Base-by-base conservation (phyloP, 345 rosid genomes). In the Clarkia xantiana region DNA sequence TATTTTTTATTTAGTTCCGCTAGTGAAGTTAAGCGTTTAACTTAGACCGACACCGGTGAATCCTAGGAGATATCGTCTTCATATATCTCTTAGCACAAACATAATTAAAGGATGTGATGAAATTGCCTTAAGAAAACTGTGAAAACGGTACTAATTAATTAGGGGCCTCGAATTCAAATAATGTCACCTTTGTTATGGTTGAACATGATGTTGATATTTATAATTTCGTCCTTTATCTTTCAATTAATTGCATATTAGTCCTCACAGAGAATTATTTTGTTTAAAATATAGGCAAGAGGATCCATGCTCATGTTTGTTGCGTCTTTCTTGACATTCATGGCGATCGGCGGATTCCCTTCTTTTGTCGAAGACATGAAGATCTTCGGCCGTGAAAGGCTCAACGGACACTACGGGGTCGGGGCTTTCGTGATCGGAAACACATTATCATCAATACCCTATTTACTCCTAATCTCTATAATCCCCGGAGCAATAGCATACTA, bases 361-460 rank as follows among this genome's bases (percentile, higher is more conserved):
- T 75, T 78, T 53, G 74, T 75, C 2, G 81, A 78, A 42, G 84
- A 78, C 12, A 69, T 74, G 76, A 78, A 78, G 73, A 63, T 81
- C 12, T 77, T 77, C 20, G 56, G 57, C 18, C 64, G 67, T 40
- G 88, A 80, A 45, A 64, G 84, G 18, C 42, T 77, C 18, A 80
- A 80, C 0, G 84, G 88, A 45, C 84, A 77, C 51, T 80, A 80
- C 3, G 68, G 69, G 0, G 52, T 53, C 0, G 44, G 55, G 0
- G 69, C 79, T 5, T 80, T 70, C 7, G 68, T 63, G 1, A 0
- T 75, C 1, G 66, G 60, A 42, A 77, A 77, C 62, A 67, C 77
- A 11, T 9, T 77, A 7, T 71, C 80, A 3, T 40, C 74, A 0
- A 4, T 54, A 0, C 80, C 80, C 25, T 77, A 51, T 54, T n/a